Conservation (phyloP, 2,329 filamentous ascomycete species). For the Microcera coccophila region DNA sequence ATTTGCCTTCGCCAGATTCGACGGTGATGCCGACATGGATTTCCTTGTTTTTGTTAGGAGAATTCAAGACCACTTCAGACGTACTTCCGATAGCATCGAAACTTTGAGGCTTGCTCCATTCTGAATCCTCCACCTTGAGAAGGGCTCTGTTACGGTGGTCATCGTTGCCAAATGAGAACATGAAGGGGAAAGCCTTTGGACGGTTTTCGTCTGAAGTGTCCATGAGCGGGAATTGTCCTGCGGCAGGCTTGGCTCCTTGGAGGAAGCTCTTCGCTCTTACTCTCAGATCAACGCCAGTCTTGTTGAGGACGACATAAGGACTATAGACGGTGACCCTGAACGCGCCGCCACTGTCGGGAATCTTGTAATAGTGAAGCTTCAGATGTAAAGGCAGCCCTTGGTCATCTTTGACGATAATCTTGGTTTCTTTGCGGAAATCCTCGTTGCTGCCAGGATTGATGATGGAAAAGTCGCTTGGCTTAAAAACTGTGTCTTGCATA, state of each 20-base stretch:
- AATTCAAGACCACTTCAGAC: constrained; percentile 79
- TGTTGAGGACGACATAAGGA: constrained; percentile 91
- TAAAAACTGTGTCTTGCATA: constrained; percentile 94
- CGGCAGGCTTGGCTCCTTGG: constrained; percentile 74
- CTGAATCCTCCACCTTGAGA: constrained; percentile 81
- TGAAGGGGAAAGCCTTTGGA: constrained; percentile 79
- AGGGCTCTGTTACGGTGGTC: constrained; percentile 89
- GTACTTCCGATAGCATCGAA: constrained; percentile 96
- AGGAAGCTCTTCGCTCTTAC: constrained; percentile 87
- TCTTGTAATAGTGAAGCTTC: constrained; percentile 83
- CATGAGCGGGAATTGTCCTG: constrained; percentile 67
- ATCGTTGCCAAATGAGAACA: constrained; percentile 90
- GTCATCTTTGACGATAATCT: constrained; percentile 77
- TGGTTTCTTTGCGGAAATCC: constrained; percentile 82
- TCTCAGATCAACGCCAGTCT: constrained; percentile 84
- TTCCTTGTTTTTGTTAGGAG: constrained; percentile 66
- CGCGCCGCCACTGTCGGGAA: constrained; percentile 88
- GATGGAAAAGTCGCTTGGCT: constrained; percentile 92
- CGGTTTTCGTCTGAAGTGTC: constrained; percentile 49
- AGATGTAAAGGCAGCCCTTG: constrained; percentile 75
- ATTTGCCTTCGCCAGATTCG: constrained; percentile 89
- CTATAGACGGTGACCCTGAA: constrained; percentile 96
- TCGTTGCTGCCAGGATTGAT: constrained; percentile 87
- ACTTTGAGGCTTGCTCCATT: constrained; percentile 96
- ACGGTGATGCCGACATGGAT: constrained; percentile 90